Evolutionary conservation across 2,329 filamentous ascomycete species (phyloP).

Genomic region (Neonectria sp.): DNA sequence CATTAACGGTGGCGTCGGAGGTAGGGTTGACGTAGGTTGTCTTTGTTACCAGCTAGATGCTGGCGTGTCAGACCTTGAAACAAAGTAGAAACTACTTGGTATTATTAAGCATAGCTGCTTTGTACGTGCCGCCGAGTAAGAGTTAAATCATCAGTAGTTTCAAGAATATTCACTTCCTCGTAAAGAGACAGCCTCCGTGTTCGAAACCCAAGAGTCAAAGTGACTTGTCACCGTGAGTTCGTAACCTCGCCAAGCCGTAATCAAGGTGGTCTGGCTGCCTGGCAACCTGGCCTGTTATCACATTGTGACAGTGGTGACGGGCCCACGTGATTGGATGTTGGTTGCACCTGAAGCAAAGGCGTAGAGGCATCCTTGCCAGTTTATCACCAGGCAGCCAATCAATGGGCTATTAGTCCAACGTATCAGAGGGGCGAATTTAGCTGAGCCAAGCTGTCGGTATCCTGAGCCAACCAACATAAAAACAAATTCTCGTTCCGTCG

Average conservation of each 20-base stretch:
- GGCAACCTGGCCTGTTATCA: neutral
- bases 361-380: neutral
- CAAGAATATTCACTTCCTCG: neutral
- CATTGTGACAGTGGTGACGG: neutral
- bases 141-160: neutral
- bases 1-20: too few species aligned
- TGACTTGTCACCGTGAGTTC: neutral
- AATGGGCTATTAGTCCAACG: neutral
- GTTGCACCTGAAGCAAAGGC: neutral
- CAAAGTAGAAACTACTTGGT: too few species aligned
- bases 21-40: too few species aligned
- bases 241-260: neutral
- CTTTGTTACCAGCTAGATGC: too few species aligned
- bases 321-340: neutral
- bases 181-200: too few species aligned
- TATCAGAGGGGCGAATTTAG: neutral
- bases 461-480: neutral
- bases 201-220: neutral
- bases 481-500: neutral
- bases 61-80: too few species aligned
- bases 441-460: neutral
- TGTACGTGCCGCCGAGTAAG: too few species aligned
- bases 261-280: neutral
- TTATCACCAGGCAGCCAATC: neutral
- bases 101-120: too few species aligned